Conservation (phyloP, 78 protist species). For the Dictyostelium firmibasis region DNA sequence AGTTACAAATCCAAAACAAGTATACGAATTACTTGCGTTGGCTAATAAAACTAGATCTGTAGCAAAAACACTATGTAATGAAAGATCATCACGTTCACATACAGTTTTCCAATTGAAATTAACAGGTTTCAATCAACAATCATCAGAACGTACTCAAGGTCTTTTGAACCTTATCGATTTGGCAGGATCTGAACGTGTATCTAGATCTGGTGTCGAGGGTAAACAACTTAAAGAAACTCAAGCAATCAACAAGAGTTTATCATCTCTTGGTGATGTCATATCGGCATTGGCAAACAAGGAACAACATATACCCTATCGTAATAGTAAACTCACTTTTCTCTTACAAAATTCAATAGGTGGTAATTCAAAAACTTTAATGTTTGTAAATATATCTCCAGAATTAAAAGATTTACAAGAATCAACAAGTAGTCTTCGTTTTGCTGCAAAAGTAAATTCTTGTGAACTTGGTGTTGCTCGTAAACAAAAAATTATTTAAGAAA, state of each 20-base stretch:
- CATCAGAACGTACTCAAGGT: slow-evolving; percentile 70
- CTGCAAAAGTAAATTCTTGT: slow-evolving; percentile 78
- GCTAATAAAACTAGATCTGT: slow-evolving; percentile 80
- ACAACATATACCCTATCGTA: slow-evolving; percentile 71
- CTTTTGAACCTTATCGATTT: slow-evolving; percentile 84
- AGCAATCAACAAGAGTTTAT: slow-evolving; percentile 92
- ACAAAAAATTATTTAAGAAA: slow-evolving; percentile 10
- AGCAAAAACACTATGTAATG: slow-evolving; percentile 87
- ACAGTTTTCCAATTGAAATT: slow-evolving; percentile 85
- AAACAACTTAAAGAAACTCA: slow-evolving; percentile 91
- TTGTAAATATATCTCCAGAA: slow-evolving; percentile 90
- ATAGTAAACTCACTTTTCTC: slow-evolving; percentile 70
- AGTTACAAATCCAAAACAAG: slow-evolving; percentile 51
- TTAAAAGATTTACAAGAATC: slow-evolving; percentile 65
- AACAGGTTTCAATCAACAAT: slow-evolving; percentile 35
- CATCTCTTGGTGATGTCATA: slow-evolving; percentile 91
- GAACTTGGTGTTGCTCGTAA: slow-evolving; percentile 81
- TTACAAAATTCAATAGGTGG: slow-evolving; percentile 84
- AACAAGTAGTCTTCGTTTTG: slow-evolving; percentile 74
- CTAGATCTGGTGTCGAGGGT: slow-evolving; percentile 46
- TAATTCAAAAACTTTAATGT: slow-evolving; percentile 92
- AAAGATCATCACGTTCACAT: slow-evolving; percentile 89
- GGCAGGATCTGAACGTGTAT: slow-evolving; percentile 87
- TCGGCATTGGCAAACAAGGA: slow-evolving; percentile 90
- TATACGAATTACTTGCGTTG: slow-evolving; percentile 21